These are phyloP conservation scores for Sporisorium graminicola DNA, from an alignment of 1,284 basidiomycete species.

Conservation along the genomic window DNA sequence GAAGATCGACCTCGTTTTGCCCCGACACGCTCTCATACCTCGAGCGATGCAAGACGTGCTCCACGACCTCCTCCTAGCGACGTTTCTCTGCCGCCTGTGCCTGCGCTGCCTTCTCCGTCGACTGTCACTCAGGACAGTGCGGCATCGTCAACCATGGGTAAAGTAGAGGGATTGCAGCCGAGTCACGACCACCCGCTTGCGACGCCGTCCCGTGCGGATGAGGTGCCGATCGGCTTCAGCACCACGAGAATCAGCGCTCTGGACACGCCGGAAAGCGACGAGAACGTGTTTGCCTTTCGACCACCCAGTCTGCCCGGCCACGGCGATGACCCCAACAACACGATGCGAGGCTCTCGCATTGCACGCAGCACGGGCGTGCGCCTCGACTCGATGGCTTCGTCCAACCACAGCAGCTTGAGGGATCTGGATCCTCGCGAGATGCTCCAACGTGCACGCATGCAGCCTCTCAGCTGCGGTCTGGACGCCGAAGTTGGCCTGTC, in stretches of 20 bases:
- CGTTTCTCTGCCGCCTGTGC: conserved; percentile 19
- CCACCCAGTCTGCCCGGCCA: conserved; percentile 29
- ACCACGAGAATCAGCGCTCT: not conserved
- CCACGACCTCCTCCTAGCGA: conserved; percentile 8
- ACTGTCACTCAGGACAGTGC: not conserved
- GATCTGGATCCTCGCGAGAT: conserved; percentile 36
- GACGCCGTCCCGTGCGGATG: too few relatives aligned
- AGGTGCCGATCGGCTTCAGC: too few relatives aligned
- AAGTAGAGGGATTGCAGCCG: conserved; percentile 12
- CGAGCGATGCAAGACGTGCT: conserved; percentile 17
- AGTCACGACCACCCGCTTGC: conserved; percentile 27
- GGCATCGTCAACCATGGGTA: conserved; percentile 5
- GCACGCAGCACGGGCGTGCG: not conserved
- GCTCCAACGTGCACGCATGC: conserved; percentile 30
- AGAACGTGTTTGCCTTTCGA: conserved; percentile 41
- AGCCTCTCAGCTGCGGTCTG: conserved; percentile 27
- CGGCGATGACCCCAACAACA: conserved; percentile 4
- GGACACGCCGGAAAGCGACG: conserved; percentile 13
- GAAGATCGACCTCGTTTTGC: conserved; percentile 13
- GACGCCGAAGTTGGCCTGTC: conserved; percentile 33
- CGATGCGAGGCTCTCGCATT: not conserved
- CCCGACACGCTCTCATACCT: conserved; percentile 2
- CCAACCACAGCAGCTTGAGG: conserved; percentile 29
- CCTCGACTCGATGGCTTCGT: conserved; percentile 26
- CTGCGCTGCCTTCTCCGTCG: conserved; percentile 12